Percentiles rank a stretch among this genome's conserved stretches.
These are phyloP conservation scores for Rhytidiadelphus loreus DNA, from an alignment of 225 moss, liverwort and hornwort genomes.

Conservation along the genomic window DNA sequence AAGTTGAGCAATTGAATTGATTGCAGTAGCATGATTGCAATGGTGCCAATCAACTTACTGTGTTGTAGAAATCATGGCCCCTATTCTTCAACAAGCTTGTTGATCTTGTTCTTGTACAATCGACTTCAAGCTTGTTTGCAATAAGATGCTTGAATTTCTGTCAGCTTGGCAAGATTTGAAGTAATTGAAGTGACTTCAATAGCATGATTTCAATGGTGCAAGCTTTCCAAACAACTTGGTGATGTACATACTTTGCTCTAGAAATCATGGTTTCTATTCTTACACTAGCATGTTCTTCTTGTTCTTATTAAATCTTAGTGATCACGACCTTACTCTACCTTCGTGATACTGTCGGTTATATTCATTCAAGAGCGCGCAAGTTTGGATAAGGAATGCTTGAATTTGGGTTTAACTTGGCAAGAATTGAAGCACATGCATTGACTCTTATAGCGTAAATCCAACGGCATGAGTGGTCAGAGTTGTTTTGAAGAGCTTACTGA, in stretches of 20 bases:
- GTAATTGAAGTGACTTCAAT: neutral
- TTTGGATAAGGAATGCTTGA: neutral
- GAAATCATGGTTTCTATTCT: neutral
- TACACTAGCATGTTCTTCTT: neutral
- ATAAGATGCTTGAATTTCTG: neutral
- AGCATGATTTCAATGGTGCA: neutral
- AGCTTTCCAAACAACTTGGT: neutral
- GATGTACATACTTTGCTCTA: neutral
- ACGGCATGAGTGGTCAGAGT: rapidly evolving
- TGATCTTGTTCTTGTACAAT: neutral
- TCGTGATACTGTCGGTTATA: neutral
- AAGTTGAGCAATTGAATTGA: neutral
- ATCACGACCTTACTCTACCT: neutral
- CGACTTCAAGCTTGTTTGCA: neutral
- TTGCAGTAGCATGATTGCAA: neutral
- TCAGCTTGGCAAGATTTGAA: neutral
- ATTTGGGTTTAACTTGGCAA: neutral
- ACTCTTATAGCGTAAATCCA: neutral
- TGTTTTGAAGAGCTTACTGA: neutral
- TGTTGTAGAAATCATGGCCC: neutral
- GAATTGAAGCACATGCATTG: neutral
- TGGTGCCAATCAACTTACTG: neutral
- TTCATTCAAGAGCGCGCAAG: too few relatives aligned
- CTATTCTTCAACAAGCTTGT: neutral
- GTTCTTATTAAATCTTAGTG: neutral